phyloP scores from a whole-genome alignment of 2,329 filamentous ascomycete genomes.

The Pseudonectria buxi region DNA sequence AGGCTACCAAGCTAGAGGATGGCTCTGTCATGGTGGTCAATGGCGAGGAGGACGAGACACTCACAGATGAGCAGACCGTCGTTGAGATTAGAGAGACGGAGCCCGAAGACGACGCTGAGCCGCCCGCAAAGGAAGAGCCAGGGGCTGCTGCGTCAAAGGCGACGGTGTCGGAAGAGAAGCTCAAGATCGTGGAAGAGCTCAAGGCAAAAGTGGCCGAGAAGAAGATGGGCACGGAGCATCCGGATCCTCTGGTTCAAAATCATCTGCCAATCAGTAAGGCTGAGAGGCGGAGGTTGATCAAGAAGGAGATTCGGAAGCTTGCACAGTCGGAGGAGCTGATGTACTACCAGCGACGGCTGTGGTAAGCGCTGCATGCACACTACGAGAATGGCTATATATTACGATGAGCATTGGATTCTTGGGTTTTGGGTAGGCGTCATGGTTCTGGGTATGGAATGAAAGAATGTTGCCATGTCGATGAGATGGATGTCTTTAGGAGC shows the following conservation, averaged over 20 bases:
- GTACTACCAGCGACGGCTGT: slow-evolving; percentile 50
- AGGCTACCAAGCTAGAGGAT: slow-evolving; percentile 40
- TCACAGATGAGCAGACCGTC: slow-evolving; percentile 19
- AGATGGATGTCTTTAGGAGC: too few relatives aligned
- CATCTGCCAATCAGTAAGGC: slow-evolving; percentile 44
- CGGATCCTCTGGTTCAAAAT: slow-evolving; percentile 30
- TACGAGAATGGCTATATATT: background rate
- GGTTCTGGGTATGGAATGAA: too few relatives aligned
- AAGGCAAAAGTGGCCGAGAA: slow-evolving; percentile 26
- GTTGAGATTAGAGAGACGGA: slow-evolving; percentile 31
- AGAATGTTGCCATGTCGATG: too few relatives aligned
- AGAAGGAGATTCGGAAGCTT: slow-evolving; percentile 46
- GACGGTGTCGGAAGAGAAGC: slow-evolving; percentile 20
- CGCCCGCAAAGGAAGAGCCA: slow-evolving; percentile 4
- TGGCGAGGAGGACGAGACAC: slow-evolving; percentile 26
- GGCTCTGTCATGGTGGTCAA: slow-evolving; percentile 37
- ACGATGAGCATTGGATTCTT: background rate
- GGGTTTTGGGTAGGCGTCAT: too few relatives aligned
- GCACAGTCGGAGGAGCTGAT: slow-evolving; percentile 39
- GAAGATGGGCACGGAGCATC: slow-evolving; percentile 27
- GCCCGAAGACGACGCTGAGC: slow-evolving; percentile 12
- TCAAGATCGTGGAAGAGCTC: slow-evolving; percentile 27
- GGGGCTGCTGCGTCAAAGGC: slow-evolving; percentile 6
- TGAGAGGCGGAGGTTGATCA: slow-evolving; percentile 51
- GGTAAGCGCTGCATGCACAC: slow-evolving; percentile 25